Base-by-base conservation (phyloP, 106 monocot genomes). In the Dioscorea alata region DNA sequence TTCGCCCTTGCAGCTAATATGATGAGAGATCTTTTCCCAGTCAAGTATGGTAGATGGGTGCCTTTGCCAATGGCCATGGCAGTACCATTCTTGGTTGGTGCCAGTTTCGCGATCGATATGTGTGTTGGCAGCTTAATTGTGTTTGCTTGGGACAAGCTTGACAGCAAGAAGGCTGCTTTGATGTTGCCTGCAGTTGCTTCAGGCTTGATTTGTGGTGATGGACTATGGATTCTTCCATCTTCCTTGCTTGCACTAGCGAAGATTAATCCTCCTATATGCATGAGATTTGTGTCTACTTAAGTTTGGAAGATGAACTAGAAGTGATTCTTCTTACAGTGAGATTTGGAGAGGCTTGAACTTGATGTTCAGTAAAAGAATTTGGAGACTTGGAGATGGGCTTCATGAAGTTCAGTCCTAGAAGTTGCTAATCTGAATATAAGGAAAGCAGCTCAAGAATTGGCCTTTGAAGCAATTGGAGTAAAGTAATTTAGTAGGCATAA, bases 21-120 rank as follows among this genome's bases (percentile, higher is more conserved):
- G 53, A 67, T 74, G 79, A 79, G 84, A 28, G 94, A 94, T 34
- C 13, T 94, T 6, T 73, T 69, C 16, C 87, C 94, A 2, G 50
- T 25, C 0, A 83, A 73, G 62, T 90, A 83, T 17, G 79, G 85
- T 2, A 70, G 72, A 17, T 90, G 84, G 87, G 75, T 90, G 13
- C 94, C 94, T 14, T 71, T 94, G 23, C 94, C 94, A 2, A 94
- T 94, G 94, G 94, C 85, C 15, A 94, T 94, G 94, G 94, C 85
- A 2, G 87, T 87, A 24, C 90, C 94, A 9, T 94, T 94, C 66
- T 66, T 94, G 25, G 90, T 94, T 1, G 94, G 90, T 4, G 90
- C 76, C 0, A 94, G 74, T 69, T 94, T 90, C 58, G 94, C 94
- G 2, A 83, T 90, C 20, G 90, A 90, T 64, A 94, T 94, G 94